A percentile compares a stretch with the other conserved stretches of the same genome.
These are phyloP conservation scores for Gracilaria vermiculophylla DNA, from an alignment of 23 red algal genomes.

Conservation along the genomic window DNA sequence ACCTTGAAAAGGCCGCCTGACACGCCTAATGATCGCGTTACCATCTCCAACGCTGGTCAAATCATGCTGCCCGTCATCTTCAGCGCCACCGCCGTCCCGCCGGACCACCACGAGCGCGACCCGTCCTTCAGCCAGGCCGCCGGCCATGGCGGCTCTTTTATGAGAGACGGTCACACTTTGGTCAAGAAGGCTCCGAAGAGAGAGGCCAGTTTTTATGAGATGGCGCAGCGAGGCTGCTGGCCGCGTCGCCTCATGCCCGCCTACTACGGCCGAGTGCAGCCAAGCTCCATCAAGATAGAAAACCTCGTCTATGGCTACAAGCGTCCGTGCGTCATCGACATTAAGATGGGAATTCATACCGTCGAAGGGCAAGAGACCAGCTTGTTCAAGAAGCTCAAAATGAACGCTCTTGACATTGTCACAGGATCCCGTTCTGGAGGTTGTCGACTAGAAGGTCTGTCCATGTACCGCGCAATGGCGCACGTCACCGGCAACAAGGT, in stretches of 20 bases:
- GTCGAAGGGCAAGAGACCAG: conserved; percentile 37
- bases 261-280: conserved; percentile 27
- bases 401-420: conserved; percentile 53
- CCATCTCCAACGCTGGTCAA: conserved; percentile 45
- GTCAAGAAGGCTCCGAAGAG: conserved; percentile 40
- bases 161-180: conserved; percentile 4
- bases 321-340: conserved; percentile 57
- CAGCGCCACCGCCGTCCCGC: neutral
- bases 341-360: conserved; percentile 61
- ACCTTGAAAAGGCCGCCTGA: neutral
- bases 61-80: conserved; percentile 42
- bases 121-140: conserved; percentile 51
- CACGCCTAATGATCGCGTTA: neutral
- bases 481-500: conserved; percentile 55
- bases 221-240: conserved; percentile 27
- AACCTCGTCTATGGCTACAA: conserved; percentile 34
- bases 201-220: conserved; percentile 54
- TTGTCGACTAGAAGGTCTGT: conserved; percentile 52
- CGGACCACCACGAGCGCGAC: neutral
- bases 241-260: conserved; percentile 27
- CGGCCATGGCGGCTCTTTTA: conserved; percentile 60
- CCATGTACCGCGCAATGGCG: conserved; percentile 59
- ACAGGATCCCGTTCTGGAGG: conserved; percentile 42
- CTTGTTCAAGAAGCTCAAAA: conserved; percentile 53
- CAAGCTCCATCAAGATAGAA: conserved; percentile 48